Evolutionary conservation across 371 early-diverging fungal species (phyloP).

Genomic region (Apophysomyces elegans): DNA sequence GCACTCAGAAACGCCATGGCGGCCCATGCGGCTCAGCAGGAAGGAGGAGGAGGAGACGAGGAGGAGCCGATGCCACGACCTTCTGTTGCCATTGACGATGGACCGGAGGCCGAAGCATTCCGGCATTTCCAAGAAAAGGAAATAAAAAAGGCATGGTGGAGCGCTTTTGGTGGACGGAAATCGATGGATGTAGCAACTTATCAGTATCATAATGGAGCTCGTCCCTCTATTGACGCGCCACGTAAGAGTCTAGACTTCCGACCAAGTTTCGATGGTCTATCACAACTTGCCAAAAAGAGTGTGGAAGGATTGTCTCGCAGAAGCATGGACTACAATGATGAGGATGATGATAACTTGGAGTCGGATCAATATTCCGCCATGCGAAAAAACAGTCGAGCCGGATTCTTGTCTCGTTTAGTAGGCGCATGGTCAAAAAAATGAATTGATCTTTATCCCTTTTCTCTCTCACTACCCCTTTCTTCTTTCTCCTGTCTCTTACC

Average conservation of each 20-base stretch:
- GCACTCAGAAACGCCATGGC: constrained; percentile 48
- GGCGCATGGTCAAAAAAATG: constrained; percentile 37
- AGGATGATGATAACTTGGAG: constrained; percentile 4
- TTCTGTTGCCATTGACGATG: constrained; percentile 28
- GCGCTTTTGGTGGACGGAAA: constrained; percentile 36
- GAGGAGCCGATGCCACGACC: constrained; percentile 31
- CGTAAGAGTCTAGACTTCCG: constrained; percentile 40
- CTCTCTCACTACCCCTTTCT: no score
- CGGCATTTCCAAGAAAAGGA: constrained; percentile 35
- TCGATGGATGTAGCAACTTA: constrained; percentile 32
- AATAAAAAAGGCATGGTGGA: constrained; percentile 43
- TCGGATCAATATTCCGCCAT: constrained; percentile 22
- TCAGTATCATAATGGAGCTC: constrained; percentile 11
- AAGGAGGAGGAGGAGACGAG: constrained; percentile 4
- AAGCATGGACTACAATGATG: constrained; percentile 24
- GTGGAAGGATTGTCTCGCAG: constrained; percentile 24
- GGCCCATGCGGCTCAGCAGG: constrained; percentile 25
- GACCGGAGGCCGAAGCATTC: constrained; percentile 34
- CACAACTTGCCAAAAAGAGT: constrained; percentile 31
- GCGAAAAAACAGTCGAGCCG: constrained; percentile 17
- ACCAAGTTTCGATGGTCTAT: constrained; percentile 34
- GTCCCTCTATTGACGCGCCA: constrained; percentile 20
- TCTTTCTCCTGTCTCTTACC: not conserved
- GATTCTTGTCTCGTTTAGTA: constrained; percentile 38
- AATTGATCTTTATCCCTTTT: not conserved